phyloP scores from a whole-genome alignment of 164 flowering plant genomes.

The Aristolochia californica region DNA sequence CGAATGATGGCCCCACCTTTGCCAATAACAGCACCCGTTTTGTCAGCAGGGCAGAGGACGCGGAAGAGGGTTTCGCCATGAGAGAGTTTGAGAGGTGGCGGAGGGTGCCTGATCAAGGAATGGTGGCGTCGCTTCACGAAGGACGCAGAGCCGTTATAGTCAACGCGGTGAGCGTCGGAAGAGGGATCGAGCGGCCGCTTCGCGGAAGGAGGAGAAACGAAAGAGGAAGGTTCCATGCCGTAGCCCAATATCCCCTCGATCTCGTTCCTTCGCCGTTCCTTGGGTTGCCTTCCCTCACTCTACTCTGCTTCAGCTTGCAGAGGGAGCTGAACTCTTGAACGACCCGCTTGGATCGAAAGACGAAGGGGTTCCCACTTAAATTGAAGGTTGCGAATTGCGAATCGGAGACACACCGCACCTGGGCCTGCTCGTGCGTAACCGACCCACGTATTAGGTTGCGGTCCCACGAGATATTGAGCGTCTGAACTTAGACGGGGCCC shows the following conservation, averaged over 20 bases:
- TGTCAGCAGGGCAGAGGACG: conserved; percentile 29
- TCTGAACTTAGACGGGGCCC: too few species aligned
- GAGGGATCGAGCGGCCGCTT: conserved; percentile 1
- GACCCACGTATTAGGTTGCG: too few species aligned
- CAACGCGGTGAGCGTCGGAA: conserved; percentile 2
- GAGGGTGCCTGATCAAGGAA: conserved; percentile 11
- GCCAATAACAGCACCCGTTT: conserved; percentile 31
- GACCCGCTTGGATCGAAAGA: too few species aligned
- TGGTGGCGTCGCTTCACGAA: conserved; percentile 6
- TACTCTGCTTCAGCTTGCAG: too few species aligned
- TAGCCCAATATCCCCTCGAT: not conserved
- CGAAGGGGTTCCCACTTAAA: too few species aligned
- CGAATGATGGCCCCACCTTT: conserved; percentile 31
- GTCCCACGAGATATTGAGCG: too few species aligned
- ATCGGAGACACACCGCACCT: too few species aligned
- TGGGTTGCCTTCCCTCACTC: too few species aligned
- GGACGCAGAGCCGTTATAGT: conserved; percentile 8
- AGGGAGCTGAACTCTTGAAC: too few species aligned
- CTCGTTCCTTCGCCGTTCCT: too few species aligned
- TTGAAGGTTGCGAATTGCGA: too few species aligned
- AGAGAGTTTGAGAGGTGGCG: conserved; percentile 13
- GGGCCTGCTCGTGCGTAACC: too few species aligned
- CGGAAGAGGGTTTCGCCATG: conserved; percentile 23
- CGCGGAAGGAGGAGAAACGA: not conserved
- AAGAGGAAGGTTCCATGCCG: not conserved